Conservation (phyloP, 2,329 filamentous ascomycete species). For the Colletotrichum falcatum region DNA sequence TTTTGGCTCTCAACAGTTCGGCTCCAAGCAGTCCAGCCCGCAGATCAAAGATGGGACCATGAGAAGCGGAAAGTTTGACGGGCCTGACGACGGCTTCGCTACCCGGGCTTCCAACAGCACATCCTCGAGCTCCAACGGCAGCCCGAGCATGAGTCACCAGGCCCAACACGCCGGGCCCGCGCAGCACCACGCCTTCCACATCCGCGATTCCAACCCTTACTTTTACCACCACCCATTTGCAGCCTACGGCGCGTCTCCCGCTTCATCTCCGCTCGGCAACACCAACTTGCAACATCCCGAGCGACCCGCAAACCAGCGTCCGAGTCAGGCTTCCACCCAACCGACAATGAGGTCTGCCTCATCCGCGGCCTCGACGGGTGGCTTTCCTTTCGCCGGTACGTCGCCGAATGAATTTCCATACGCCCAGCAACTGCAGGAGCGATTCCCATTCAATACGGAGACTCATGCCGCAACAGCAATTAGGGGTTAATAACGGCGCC, state of each 20-base stretch:
- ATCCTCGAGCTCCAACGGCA: constrained; percentile 52
- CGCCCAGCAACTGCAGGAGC: constrained; percentile 57
- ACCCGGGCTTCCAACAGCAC: constrained; percentile 51
- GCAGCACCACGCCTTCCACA: constrained; percentile 57
- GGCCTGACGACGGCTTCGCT: constrained; percentile 52
- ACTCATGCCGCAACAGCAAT: constrained; percentile 64
- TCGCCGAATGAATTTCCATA: constrained; percentile 56
- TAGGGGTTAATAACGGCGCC: constrained; percentile 48
- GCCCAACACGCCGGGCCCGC: constrained; percentile 52
- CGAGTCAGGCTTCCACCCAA: constrained; percentile 48
- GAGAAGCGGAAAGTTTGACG: constrained; percentile 57
- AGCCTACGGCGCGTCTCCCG: constrained; percentile 50
- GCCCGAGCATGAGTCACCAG: constrained; percentile 52
- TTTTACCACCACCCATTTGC: constrained; percentile 44
- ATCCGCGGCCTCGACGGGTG: constrained; percentile 57
- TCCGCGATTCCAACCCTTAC: constrained; percentile 37
- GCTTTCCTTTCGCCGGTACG: constrained; percentile 62
- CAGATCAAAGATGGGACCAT: constrained; percentile 62
- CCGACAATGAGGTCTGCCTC: constrained; percentile 55
- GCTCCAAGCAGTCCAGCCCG: constrained; percentile 68
- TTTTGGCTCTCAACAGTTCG: constrained; percentile 62
- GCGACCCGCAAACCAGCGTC: constrained; percentile 48
- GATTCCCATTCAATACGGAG: constrained; percentile 62
- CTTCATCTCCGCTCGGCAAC: constrained; percentile 49
- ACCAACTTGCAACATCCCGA: constrained; percentile 42